Conservation (phyloP, 768 basidiomycete species). For the Auriscalpium orientale region DNA sequence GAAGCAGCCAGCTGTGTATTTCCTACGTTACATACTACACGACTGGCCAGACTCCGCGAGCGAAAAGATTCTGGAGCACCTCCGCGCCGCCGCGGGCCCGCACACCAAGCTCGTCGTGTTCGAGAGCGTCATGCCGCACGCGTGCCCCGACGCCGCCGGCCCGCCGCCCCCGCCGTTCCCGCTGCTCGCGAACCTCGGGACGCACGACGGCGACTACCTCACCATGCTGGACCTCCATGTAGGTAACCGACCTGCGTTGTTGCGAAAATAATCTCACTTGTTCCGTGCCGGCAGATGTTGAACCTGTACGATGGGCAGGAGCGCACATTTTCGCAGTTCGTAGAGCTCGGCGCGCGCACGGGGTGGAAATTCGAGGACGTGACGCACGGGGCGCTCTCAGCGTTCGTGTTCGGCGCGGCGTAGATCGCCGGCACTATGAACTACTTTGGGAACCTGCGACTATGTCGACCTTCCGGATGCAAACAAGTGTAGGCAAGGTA, state of each 20-base stretch:
- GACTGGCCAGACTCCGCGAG: slow-evolving; percentile 16
- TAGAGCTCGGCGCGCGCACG: slow-evolving; percentile 15
- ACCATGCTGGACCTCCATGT: slow-evolving; percentile 3
- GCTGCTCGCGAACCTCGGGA: slow-evolving; percentile 7
- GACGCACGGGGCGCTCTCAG: background rate
- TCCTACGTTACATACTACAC: slow-evolving; percentile 18
- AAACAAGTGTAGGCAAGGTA: too few species aligned
- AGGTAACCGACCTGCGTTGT: background rate
- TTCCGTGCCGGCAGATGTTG: slow-evolving; percentile 20
- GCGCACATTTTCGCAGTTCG: slow-evolving; percentile 21
- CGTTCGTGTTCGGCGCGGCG: background rate
- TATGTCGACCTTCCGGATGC: too few species aligned
- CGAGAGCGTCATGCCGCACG: slow-evolving; percentile 16
- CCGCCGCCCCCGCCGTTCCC: slow-evolving; percentile 1
- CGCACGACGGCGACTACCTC: background rate
- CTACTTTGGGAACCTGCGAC: too few species aligned
- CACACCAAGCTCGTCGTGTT: slow-evolving; percentile 17
- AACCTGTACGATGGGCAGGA: slow-evolving; percentile 23
- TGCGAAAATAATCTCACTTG: background rate
- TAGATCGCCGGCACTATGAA: background rate
- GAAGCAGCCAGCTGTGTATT: slow-evolving; percentile 17
- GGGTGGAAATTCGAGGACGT: slow-evolving; percentile 27
- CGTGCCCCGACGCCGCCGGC: background rate
- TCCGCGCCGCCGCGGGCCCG: slow-evolving; percentile 15
- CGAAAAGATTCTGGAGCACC: slow-evolving; percentile 12